Evolutionary conservation across 371 early-diverging fungal genomes (phyloP).

Genomic region (Mucor indicus): DNA sequence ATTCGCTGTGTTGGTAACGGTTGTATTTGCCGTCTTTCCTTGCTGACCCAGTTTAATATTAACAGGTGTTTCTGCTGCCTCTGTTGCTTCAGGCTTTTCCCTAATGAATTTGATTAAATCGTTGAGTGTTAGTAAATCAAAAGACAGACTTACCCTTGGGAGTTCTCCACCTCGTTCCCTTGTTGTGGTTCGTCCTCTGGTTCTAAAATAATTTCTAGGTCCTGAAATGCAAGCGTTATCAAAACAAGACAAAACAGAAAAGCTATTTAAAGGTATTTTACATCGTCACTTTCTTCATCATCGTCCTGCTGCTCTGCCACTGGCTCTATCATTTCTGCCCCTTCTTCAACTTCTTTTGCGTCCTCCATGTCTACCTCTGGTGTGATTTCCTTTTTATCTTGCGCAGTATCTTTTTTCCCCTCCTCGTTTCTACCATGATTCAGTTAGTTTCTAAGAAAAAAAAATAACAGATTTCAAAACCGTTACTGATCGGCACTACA

Average conservation of each 20-base stretch:
- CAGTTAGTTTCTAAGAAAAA: constrained; percentile 13
- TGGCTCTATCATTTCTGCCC: too few species aligned
- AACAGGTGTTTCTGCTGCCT: constrained; percentile 46
- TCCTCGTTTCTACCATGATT: too few species aligned
- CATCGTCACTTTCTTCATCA: constrained; percentile 52
- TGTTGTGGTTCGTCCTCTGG: constrained; percentile 37
- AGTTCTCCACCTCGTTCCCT: constrained; percentile 13
- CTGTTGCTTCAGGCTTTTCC: constrained; percentile 1
- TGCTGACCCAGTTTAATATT: constrained; percentile 59
- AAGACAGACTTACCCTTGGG: constrained; percentile 15
- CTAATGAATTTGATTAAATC: not conserved
- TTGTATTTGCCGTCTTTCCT: constrained; percentile 21
- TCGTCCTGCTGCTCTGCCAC: constrained; percentile 35
- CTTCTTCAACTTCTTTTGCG: constrained; percentile 25
- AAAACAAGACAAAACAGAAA: too few species aligned
- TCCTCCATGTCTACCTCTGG: constrained; percentile 21
- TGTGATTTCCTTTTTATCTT: not conserved
- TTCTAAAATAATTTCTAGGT: constrained; percentile 67
- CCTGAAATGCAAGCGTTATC: constrained; percentile 28
- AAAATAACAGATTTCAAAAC: not conserved
- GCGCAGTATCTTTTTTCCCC: not conserved
- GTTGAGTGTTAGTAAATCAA: too few species aligned
- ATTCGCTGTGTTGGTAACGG: constrained; percentile 11
- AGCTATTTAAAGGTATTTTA: too few species aligned
- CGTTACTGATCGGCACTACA: constrained; percentile 18